These are phyloP conservation scores for Dryadomyces sulphureus DNA, from an alignment of 2,329 filamentous ascomycete species.

Conservation along the genomic window DNA sequence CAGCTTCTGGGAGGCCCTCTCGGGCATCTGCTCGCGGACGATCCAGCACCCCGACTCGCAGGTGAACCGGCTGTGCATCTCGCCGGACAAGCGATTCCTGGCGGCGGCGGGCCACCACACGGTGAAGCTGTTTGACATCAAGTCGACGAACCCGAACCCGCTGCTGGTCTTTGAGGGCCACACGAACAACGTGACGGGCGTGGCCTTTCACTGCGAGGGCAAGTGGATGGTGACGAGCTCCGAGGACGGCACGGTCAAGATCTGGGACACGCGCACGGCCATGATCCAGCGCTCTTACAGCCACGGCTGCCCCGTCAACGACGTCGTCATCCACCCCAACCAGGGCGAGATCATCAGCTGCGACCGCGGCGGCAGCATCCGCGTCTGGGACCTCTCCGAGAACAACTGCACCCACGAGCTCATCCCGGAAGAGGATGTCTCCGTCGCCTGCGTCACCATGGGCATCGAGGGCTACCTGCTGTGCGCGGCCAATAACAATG, in stretches of 20 bases:
- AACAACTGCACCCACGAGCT: conserved; percentile 95
- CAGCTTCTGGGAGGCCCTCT: conserved; percentile 97
- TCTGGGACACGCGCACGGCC: conserved; percentile 84
- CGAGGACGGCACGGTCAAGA: conserved; percentile 92
- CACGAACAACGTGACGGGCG: conserved; percentile 87
- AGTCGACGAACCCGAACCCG: conserved; percentile 90
- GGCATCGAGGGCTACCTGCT: conserved; percentile 87
- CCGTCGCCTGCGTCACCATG: conserved; percentile 87
- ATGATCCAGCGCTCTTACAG: conserved; percentile 84
- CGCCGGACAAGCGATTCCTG: conserved; percentile 91
- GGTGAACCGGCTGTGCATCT: conserved; percentile 96
- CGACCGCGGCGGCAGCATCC: conserved; percentile 79
- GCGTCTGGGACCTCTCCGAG: conserved; percentile 93
- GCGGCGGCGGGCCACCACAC: conserved; percentile 68
- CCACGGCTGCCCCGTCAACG: conserved; percentile 80
- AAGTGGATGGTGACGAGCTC: conserved; percentile 99
- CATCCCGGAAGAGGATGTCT: conserved; percentile 89
- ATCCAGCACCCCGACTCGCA: conserved; percentile 98
- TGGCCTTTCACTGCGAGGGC: conserved; percentile 95
- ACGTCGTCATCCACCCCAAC: conserved; percentile 98
- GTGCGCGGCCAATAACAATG: conserved; percentile 82
- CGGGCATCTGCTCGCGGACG: conserved; percentile 92
- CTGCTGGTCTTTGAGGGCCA: conserved; percentile 92
- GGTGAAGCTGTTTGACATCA: conserved; percentile 97
- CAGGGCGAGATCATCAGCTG: conserved; percentile 97